These are phyloP conservation scores for Puccinia novopanici DNA, from an alignment of 1,284 basidiomycete species.

Conservation along the genomic window DNA sequence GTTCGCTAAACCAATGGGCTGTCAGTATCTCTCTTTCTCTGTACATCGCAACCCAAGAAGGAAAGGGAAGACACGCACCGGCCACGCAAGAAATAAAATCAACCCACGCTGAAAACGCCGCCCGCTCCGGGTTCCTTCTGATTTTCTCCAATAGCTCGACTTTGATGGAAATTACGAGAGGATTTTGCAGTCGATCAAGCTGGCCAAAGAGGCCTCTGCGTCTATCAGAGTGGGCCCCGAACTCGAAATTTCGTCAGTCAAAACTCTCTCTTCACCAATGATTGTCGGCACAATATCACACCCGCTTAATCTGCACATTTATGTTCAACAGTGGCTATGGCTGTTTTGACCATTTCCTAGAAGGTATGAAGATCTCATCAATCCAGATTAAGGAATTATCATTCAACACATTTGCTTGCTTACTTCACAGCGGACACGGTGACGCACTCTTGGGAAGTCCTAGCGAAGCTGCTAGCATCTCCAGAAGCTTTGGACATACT, in stretches of 20 bases:
- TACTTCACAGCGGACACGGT: conserved; percentile 70
- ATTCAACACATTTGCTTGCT: background rate
- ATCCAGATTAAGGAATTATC: background rate
- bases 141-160: conserved; percentile 30
- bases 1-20: conserved; percentile 50
- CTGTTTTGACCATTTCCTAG: conserved; percentile 88
- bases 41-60: no score
- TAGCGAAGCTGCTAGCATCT: conserved; percentile 79
- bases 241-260: conserved; percentile 86
- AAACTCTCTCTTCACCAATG: background rate
- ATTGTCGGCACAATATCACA: background rate
- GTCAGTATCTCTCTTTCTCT: conserved; percentile 23
- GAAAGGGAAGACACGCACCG: no score
- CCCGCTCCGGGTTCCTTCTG: background rate
- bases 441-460: conserved; percentile 93
- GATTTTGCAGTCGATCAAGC: conserved; percentile 81
- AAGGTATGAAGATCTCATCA: conserved; percentile 61
- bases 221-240: conserved; percentile 95
- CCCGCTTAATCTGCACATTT: background rate
- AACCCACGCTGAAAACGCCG: background rate
- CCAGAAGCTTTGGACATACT: conserved; percentile 76
- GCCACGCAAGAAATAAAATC: background rate
- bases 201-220: conserved; percentile 86
- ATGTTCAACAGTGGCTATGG: conserved; percentile 74
- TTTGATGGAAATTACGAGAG: conserved; percentile 66